Evolutionary conservation across 352 stramenopile genomes (phyloP).

Genomic region (Globisporangium spiculum): DNA sequence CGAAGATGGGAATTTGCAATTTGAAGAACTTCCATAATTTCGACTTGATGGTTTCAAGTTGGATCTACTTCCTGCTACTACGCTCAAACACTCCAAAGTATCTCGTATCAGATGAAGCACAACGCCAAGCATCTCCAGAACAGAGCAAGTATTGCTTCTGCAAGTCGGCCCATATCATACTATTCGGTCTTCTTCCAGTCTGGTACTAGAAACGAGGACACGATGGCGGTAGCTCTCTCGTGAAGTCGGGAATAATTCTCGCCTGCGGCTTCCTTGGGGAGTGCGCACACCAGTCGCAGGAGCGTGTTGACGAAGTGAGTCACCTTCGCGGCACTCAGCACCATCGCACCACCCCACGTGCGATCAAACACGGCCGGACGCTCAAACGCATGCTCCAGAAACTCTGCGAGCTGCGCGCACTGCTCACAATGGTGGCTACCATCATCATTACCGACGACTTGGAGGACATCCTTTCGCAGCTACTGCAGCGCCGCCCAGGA

Average conservation of each 20-base stretch:
- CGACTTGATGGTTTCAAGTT: too few species aligned
- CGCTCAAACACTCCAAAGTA: too few species aligned
- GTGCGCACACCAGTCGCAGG: neutral
- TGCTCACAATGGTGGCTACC: neutral
- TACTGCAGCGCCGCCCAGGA: neutral
- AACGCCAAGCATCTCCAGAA: too few species aligned
- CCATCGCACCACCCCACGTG: constrained; percentile 5
- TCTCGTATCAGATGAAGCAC: too few species aligned
- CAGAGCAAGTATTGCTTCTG: too few species aligned
- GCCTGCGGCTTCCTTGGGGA: neutral
- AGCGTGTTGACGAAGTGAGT: constrained; percentile 6
- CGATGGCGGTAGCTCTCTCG: neutral
- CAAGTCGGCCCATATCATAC: too few species aligned
- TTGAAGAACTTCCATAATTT: too few species aligned
- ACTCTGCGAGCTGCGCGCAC: neutral
- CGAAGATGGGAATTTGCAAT: too few species aligned
- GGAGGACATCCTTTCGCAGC: neutral
- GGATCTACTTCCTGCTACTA: too few species aligned
- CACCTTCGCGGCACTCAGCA: neutral
- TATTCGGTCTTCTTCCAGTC: neutral
- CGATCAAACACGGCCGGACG: constrained; percentile 3
- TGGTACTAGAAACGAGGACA: neutral
- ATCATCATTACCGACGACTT: neutral
- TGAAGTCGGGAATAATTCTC: neutral
- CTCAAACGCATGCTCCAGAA: constrained; percentile 9